phyloP scores from a whole-genome alignment of 1,284 basidiomycete species.

The Cryptococcus neoformans region DNA sequence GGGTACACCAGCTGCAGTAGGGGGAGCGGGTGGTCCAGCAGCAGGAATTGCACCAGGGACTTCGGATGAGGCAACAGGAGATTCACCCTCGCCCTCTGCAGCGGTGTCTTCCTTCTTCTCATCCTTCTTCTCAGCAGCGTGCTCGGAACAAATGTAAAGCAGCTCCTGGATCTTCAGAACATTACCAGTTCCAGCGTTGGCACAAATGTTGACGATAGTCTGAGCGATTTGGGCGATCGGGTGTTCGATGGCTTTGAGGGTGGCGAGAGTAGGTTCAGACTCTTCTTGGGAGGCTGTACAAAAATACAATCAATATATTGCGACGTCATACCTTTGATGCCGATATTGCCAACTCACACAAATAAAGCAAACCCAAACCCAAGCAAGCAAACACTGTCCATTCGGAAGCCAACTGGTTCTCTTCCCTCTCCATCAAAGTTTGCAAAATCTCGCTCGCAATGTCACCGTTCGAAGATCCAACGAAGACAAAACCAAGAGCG shows the following conservation, averaged over 20 bases:
- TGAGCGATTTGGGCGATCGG: conserved; percentile 87
- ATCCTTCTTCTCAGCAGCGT: conserved; percentile 59
- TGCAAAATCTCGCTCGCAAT: conserved; percentile 87
- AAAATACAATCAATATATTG: conserved; percentile 3
- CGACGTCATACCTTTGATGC: not conserved
- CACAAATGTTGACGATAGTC: conserved; percentile 90
- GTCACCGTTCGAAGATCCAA: conserved; percentile 93
- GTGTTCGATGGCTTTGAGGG: conserved; percentile 92
- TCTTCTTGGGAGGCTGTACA: conserved; percentile 77
- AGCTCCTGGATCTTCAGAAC: conserved; percentile 92
- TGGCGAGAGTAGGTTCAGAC: conserved; percentile 92
- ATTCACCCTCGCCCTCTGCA: conserved; percentile 20
- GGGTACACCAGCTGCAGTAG: conserved; percentile 8
- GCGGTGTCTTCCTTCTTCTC: conserved; percentile 28
- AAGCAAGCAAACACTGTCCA: conserved; percentile 91
- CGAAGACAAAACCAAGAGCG: conserved; percentile 91
- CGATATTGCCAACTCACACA: conserved; percentile 58
- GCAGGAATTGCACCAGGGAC: conserved; percentile 14
- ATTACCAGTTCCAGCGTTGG: conserved; percentile 94
- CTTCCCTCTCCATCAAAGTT: conserved; percentile 78
- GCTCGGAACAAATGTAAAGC: conserved; percentile 92
- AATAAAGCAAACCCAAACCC: conserved; percentile 85
- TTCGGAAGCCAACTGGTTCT: conserved; percentile 77
- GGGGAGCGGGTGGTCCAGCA: conserved; percentile 8
- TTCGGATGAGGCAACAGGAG: conserved; percentile 27